These are phyloP conservation scores for Yamadazyma nakazawae DNA, from an alignment of 805 yeast species.

Conservation along the genomic window DNA sequence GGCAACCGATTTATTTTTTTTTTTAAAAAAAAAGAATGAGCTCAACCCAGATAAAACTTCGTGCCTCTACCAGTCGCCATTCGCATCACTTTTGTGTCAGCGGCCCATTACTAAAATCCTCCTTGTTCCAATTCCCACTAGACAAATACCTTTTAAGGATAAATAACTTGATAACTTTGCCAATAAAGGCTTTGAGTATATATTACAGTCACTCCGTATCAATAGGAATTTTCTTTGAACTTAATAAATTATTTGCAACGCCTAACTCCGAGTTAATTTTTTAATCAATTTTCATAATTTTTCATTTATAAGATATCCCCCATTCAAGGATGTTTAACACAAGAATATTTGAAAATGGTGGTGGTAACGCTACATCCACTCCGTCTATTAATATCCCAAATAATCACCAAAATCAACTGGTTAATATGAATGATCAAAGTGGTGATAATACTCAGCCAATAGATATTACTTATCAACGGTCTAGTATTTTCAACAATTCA, in stretches of 20 bases:
- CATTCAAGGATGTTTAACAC: conserved; percentile 38
- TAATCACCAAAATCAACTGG: conserved; percentile 20
- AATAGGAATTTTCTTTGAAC: not conserved
- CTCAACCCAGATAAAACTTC: not conserved
- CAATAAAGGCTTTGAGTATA: not conserved
- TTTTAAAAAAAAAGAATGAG: too few species aligned
- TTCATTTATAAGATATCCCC: not conserved
- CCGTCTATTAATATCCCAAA: conserved; percentile 29
- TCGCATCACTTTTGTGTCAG: conserved; percentile 9
- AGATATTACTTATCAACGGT: conserved; percentile 42
- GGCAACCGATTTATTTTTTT: not conserved
- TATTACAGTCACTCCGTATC: not conserved
- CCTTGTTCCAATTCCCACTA: conserved; percentile 5
- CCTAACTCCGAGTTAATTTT: not conserved
- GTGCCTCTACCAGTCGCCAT: conserved; percentile 4
- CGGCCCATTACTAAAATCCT: conserved; percentile 5
- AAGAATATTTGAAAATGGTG: conserved; percentile 33
- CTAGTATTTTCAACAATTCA: conserved; percentile 38
- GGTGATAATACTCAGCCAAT: conserved; percentile 36
- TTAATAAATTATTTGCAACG: not conserved
- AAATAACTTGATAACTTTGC: not conserved
- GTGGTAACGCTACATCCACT: conserved; percentile 5
- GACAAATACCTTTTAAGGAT: not conserved
- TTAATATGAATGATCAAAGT: not conserved
- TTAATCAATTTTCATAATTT: not conserved